Evolutionary conservation across 2,329 filamentous ascomycete species (phyloP), one percentile per base, ranked within the genome.

Genomic region (Trichoderma harzianum): DNA sequence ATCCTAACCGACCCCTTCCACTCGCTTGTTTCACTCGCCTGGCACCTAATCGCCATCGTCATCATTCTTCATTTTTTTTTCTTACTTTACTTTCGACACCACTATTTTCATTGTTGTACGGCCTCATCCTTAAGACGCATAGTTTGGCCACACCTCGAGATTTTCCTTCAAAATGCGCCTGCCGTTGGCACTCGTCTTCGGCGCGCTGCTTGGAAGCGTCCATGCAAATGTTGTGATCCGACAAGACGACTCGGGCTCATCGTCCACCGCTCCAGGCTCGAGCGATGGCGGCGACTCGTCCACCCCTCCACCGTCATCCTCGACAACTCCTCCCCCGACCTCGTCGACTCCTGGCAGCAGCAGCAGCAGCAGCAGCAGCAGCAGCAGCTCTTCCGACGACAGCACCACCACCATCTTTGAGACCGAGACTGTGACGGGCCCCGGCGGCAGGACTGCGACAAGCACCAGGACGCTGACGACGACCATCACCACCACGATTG

Each of bases 351-450:
- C 39, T 36, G 34, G 18, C 24, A 51, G 43, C n/a, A 51, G 43
- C 47, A 53, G 47, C 21, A 53, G 34, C 61, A 68, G 34, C 65
- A 28, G 34, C 61, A 68, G 34, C 65, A 28, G 28, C 28, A 64
- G 61, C 61, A 65, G 62, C 43, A 21, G 24, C 51, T 7, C 65
- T 14, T 16, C 5, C 2, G 66, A 21, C 43, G 64, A 62, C 53
- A 70, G 47, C n/a, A 80, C 82, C 69, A 77, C 73, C 1, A 80
- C 80, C 18, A 71, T 80, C 14, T 76, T 75, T 18, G 69, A 73
- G 26, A 82, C 81, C 14, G 71, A 68, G n/a, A 82, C 80, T 10
- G 77, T 81, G 30, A 79, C 77, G 32, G 43, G 51, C 51, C 32
- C 57, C 3, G 75, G 76, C 53, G 74, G 74, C 36, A 78, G 73